Conservation (phyloP, 306 rosid species). For the Medicago ruthenica region DNA sequence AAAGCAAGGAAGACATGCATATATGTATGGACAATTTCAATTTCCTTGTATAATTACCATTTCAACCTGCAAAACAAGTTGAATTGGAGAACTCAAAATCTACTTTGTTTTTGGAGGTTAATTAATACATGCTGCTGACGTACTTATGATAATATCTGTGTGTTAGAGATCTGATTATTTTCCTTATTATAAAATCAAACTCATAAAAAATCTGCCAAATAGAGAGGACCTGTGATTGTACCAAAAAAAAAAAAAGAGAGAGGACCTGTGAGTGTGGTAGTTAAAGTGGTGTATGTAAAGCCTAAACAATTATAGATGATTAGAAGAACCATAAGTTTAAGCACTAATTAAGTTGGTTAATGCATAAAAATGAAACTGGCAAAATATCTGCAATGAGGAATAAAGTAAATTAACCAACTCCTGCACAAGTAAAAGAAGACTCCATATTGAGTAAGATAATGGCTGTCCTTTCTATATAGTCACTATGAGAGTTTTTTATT, state of each 20-base stretch:
- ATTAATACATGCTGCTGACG: constrained; percentile 39
- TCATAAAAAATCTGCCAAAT: not conserved
- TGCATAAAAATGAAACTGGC: constrained; percentile 12
- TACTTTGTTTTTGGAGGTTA: not conserved
- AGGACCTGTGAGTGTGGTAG: constrained; percentile 38
- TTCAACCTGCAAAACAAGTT: constrained; percentile 36
- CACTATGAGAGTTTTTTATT: constrained; percentile 37
- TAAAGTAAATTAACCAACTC: constrained; percentile 37
- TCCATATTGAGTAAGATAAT: constrained; percentile 26
- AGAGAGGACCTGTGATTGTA: constrained; percentile 20
- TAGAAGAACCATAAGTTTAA: constrained; percentile 35
- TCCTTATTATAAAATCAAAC: constrained; percentile 18
- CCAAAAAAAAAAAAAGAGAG: too few relatives aligned
- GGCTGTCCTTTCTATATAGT: constrained; percentile 37
- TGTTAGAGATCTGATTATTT: not conserved
- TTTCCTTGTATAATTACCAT: constrained; percentile 15
- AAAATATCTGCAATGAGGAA: constrained; percentile 19
- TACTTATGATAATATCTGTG: constrained; percentile 34
- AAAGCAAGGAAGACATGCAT: constrained; percentile 44
- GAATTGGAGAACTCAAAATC: constrained; percentile 20
- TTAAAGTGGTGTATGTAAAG: constrained; percentile 48
- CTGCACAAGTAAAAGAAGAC: constrained; percentile 27
- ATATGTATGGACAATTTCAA: constrained; percentile 14
- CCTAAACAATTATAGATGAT: constrained; percentile 44
- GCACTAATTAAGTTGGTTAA: constrained; percentile 39